Base-by-base conservation (phyloP, 768 basidiomycete genomes). In the Russula lepida region DNA sequence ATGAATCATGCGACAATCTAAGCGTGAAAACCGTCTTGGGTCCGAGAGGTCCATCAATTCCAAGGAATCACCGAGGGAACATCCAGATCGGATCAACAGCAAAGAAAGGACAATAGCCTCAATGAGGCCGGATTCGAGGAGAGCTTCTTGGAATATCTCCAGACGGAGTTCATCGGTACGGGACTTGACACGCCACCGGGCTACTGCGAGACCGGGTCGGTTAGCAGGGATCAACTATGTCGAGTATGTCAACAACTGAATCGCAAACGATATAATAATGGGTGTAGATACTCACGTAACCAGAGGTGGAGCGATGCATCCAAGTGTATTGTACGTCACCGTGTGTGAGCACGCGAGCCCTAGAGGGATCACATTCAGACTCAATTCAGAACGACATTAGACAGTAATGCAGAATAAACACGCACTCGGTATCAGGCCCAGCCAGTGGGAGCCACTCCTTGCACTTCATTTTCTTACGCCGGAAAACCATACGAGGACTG, bases 381-480 rank as follows among this genome's bases (percentile, higher is more conserved):
- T 47, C 28, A 39, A 30, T 30, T 48, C 35, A 33, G 30, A 41
- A n/a, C 5, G 28, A 6, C 9, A 33, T 35, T 6, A 23, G 35
- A 25, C 7, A 13, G 33, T 6, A 17, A 30, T 5, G 4, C 13
- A 44, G 9, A 6, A 17, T 4, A n/a, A 8, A 19, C 11, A 60
- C 37, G 6, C 49, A 63, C 62, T 62, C 44, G 8, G 62, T 63
- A 1, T 58, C 62, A 23, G 52, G 57, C 30, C 62, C 56, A 12
- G 56, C 62, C 19, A 54, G 56, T 8, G 62, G 52, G 30, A 63
- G 27, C 62, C 62, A 63, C 5, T 63, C 56, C 37, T 58, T 63
- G 39, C 62, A 63, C 32, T 19, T 63, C 9, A 43, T 28, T 47
- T 58, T 63, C 52, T 58, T 47, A 19, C 56, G 37, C 39, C 37